A percentile compares a stretch with the other conserved stretches of the same genome.
These are phyloP conservation scores for Solanum pimpinellifolium DNA, from an alignment of 257 asterid genomes.

Conservation along the genomic window DNA sequence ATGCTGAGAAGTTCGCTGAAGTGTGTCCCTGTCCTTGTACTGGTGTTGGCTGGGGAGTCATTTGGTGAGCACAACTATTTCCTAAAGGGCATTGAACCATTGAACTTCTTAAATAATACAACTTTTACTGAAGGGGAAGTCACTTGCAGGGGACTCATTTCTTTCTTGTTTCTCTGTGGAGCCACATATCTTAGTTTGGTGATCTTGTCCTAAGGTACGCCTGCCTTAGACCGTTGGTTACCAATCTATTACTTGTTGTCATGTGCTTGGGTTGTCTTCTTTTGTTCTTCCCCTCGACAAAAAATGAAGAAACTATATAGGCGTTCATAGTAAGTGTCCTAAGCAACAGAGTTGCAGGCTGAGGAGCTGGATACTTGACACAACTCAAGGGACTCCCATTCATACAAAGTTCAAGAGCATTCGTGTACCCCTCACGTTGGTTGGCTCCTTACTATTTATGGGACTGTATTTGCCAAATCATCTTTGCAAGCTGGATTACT, in stretches of 20 bases:
- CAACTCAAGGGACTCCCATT: neutral
- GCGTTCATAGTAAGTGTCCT: neutral
- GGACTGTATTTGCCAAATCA: neutral
- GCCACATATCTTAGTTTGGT: constrained; percentile 31
- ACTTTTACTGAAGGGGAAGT: neutral
- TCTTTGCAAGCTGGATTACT: neutral
- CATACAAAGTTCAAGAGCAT: neutral
- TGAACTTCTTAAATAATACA: neutral
- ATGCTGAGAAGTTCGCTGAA: constrained; percentile 36
- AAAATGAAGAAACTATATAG: neutral
- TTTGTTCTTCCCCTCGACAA: neutral
- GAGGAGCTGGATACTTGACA: neutral
- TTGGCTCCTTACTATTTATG: neutral
- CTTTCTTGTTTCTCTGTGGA: constrained; percentile 29
- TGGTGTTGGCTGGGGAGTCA: constrained; percentile 37
- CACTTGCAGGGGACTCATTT: constrained; percentile 35
- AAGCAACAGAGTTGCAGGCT: neutral
- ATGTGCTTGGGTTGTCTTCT: neutral
- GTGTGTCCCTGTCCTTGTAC: constrained; percentile 37
- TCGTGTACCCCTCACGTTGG: neutral
- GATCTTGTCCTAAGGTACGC: constrained; percentile 9
- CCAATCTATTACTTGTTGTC: neutral
- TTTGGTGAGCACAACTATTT: constrained; percentile 13
- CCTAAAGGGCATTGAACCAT: neutral
- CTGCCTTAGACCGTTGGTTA: neutral